Percentiles rank a stretch among this genome's conserved stretches.
Conservation (phyloP, 2,329 filamentous ascomycete species). For the Fusarium anguioides region DNA sequence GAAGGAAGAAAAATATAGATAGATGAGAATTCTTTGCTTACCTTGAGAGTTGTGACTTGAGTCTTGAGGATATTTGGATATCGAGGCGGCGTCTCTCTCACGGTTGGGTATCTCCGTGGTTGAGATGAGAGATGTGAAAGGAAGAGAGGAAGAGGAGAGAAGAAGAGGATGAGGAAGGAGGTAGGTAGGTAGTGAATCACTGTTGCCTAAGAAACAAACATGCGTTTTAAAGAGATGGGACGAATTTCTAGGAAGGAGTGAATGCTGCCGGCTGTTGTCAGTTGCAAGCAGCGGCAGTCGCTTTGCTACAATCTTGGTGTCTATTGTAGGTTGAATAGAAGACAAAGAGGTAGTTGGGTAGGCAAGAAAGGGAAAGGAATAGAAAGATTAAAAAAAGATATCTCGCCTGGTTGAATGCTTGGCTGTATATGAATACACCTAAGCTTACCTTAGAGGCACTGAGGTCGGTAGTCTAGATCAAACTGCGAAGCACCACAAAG, state of each 20-base stretch:
- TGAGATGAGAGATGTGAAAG: neutral
- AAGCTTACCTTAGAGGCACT: too few species aligned
- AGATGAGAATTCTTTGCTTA: neutral
- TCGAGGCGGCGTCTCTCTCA: too few species aligned
- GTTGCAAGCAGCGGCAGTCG: conserved; percentile 21
- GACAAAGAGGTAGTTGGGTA: too few species aligned
- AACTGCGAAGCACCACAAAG: too few species aligned
- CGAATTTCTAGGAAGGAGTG: conserved; percentile 4
- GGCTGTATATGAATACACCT: too few species aligned
- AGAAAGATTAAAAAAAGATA: too few species aligned
- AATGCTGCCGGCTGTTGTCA: conserved; percentile 4
- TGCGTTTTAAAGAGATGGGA: neutral
- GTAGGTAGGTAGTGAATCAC: neutral
- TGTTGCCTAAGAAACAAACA: conserved; percentile 11
- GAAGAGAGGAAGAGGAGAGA: neutral
- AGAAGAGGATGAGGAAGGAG: neutral
- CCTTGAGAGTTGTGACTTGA: conserved; percentile 10
- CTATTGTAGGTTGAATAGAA: too few species aligned
- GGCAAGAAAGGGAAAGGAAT: neutral
- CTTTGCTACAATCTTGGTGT: neutral
- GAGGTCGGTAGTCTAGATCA: too few species aligned
- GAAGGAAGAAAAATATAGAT: neutral
- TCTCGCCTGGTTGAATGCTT: too few species aligned
- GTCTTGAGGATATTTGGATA: neutral
- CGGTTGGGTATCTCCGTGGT: too few species aligned